phyloP scores from a whole-genome alignment of 768 basidiomycete species.

The Serendipita sp. region DNA sequence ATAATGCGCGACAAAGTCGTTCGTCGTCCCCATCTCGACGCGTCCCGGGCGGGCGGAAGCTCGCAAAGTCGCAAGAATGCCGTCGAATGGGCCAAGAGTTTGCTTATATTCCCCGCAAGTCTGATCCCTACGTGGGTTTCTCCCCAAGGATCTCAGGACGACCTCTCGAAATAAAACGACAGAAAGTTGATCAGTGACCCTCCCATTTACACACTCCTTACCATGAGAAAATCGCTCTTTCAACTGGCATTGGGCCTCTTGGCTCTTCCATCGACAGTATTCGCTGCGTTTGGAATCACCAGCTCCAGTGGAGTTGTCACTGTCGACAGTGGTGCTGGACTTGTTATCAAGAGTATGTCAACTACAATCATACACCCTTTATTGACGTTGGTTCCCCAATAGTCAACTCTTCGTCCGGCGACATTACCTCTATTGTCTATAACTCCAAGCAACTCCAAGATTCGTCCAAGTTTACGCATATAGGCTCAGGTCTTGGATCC shows the following conservation, averaged over 20 bases:
- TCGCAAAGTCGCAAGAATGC: too few species aligned
- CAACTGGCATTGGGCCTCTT: neutral
- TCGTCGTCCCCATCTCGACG: too few species aligned
- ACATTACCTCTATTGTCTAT: conserved; percentile 31
- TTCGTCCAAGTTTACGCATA: conserved; percentile 29
- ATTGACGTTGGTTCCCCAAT: neutral
- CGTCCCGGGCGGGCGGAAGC: too few species aligned
- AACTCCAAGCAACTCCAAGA: conserved; percentile 34
- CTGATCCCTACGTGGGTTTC: too few species aligned
- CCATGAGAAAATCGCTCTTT: neutral
- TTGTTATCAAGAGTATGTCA: conserved; percentile 28
- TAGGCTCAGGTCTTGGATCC: conserved; percentile 32
- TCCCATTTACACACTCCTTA: too few species aligned
- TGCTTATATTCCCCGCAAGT: too few species aligned
- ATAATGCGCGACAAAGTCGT: too few species aligned
- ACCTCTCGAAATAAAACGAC: too few species aligned
- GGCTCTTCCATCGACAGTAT: conserved; percentile 13
- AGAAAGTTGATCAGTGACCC: too few species aligned
- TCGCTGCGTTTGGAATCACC: conserved; percentile 32
- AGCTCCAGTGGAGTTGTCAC: conserved; percentile 27
- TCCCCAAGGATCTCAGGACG: too few species aligned
- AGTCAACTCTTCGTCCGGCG: conserved; percentile 31
- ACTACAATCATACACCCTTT: too few species aligned
- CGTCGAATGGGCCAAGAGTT: too few species aligned
- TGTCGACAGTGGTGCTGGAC: conserved; percentile 31